A percentile compares a stretch with the other conserved stretches of the same genome.
These are phyloP conservation scores for Periconia macrospinosa DNA, from an alignment of 2,329 filamentous ascomycete genomes.

Conservation along the genomic window DNA sequence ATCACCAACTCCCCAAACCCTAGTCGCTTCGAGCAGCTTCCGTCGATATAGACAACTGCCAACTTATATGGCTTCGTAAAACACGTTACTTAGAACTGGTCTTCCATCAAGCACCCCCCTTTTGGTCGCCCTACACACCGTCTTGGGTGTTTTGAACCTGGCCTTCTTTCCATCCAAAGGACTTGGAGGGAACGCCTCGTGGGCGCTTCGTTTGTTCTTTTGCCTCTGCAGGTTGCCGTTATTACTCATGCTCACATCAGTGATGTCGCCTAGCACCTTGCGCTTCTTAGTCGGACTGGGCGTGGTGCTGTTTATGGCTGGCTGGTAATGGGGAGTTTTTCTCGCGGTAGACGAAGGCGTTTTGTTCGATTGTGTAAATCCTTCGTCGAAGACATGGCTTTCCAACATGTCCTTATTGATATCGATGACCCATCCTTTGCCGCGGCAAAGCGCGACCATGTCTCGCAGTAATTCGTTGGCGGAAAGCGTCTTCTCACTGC, in stretches of 20 bases:
- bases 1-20: too few species aligned
- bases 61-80: slow-evolving; percentile 57
- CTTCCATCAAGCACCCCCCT: slow-evolving; percentile 65
- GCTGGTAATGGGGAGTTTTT: background rate
- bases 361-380: slow-evolving; percentile 42
- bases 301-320: slow-evolving; percentile 4
- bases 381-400: slow-evolving; percentile 68
- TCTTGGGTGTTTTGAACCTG: slow-evolving; percentile 56
- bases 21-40: too few species aligned
- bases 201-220: slow-evolving; percentile 17
- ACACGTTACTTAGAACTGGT: slow-evolving; percentile 73
- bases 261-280: slow-evolving; percentile 29
- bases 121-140: slow-evolving; percentile 60
- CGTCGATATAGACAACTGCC: too few species aligned
- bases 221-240: slow-evolving; percentile 14
- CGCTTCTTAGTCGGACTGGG: slow-evolving; percentile 39
- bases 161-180: slow-evolving; percentile 32
- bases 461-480: slow-evolving; percentile 72
- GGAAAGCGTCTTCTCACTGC: slow-evolving; percentile 74
- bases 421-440: slow-evolving; percentile 77
- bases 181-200: slow-evolving; percentile 21
- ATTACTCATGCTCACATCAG: slow-evolving; percentile 3
- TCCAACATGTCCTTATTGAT: slow-evolving; percentile 66
- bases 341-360: slow-evolving; percentile 9
- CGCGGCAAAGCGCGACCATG: slow-evolving; percentile 77